Evolutionary conservation across 1,284 basidiomycete species (phyloP), one percentile per base, ranked within the genome.

Genomic region (Trichosporon ovoides): DNA sequence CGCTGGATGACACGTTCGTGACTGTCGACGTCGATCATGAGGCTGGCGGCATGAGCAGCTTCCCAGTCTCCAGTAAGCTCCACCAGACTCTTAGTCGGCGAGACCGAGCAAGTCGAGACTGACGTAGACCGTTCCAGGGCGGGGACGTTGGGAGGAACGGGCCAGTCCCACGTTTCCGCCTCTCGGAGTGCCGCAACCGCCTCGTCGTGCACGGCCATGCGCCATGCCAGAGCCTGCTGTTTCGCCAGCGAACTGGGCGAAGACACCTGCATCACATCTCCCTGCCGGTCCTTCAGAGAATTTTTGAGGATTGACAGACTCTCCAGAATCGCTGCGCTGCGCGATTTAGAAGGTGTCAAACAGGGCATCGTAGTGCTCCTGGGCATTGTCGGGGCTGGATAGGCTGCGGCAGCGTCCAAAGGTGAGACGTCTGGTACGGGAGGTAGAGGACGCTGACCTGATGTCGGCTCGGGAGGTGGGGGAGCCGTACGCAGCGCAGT

Each of bases 151-250:
- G 49, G 49, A 7, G 49, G 49, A 11, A 34, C 31, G 7, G 48
- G 48, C 48, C 48, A 50, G 18, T 50, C 48, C 48, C 48, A 50
- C 31, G 34, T 34, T n/a, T 50, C 28, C 12, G 48, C 48, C 28
- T 50, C 48, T 11, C 19, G 49, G 19, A 51, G 31, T 5, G 49
- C 49, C 2, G 49, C 49, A 18, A 36, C n/a, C 7, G 49, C 49
- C 33, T 51, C 49, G 11, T 51, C 49, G 18, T 51, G 16, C 24
- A 31, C 43, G 16, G 43, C 43, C 43, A 28, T 28, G 43, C 24
- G 43, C 43, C 22, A 31, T 7, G 43, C 43, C 43, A 20, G 24
- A 7, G 24, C 43, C 22, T 31, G 22, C 43, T 48, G 43, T 24
- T 48, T 48, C 7, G 22, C 43, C 24, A 48, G 22, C 24, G 24